Evolutionary conservation across 805 yeast genomes (phyloP).

Genomic region (Candida easanensis): DNA sequence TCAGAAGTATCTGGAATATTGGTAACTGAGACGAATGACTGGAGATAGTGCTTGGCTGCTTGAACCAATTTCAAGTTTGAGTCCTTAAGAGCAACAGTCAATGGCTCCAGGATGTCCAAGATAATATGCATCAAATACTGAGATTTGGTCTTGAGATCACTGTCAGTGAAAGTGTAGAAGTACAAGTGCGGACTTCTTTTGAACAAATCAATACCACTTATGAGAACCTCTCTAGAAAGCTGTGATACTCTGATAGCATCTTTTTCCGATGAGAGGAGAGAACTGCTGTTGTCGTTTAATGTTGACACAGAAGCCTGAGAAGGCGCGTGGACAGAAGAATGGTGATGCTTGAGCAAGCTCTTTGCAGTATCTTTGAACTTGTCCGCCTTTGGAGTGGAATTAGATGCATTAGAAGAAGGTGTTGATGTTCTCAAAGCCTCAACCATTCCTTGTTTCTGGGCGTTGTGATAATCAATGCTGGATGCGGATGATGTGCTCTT

Average conservation of each 20-base stretch:
- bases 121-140: conserved; percentile 1
- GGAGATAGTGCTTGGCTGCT: conserved; percentile 36
- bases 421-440: conserved; percentile 19
- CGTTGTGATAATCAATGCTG: conserved; percentile 12
- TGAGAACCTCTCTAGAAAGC: conserved; percentile 26
- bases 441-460: conserved; percentile 2
- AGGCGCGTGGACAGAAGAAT: conserved; percentile 18
- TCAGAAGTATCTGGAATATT: conserved; percentile 30
- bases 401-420: conserved; percentile 19
- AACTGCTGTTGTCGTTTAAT: conserved; percentile 15
- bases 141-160: conserved; percentile 6
- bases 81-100: conserved; percentile 38
- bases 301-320: conserved; percentile 2
- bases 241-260: conserved; percentile 9
- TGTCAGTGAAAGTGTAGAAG: conserved; percentile 14
- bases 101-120: conserved; percentile 29
- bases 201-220: conserved; percentile 31
- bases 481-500: conserved; percentile 22
- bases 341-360: conserved; percentile 24
- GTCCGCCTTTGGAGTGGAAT: conserved; percentile 24
- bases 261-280: conserved; percentile 14
- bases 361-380: conserved; percentile 26
- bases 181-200: conserved; percentile 34
- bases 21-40: conserved; percentile 30
- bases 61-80: conserved; percentile 33